phyloP scores from a whole-genome alignment of 495 filamentous ascomycete genomes.

The Penicillium manginii region DNA sequence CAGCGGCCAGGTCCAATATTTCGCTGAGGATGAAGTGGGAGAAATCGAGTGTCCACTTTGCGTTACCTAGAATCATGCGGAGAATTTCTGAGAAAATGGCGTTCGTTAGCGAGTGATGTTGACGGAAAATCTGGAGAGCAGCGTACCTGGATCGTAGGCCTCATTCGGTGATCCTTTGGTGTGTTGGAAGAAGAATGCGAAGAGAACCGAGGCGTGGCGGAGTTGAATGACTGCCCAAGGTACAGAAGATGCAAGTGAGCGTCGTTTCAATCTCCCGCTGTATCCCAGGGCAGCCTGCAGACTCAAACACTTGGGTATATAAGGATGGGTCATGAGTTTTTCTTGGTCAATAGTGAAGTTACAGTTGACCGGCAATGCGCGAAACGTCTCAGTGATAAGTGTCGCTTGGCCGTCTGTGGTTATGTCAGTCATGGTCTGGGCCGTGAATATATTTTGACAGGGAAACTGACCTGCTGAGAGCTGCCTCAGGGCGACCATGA shows the following conservation, averaged over 20 bases:
- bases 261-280: constrained; percentile 58
- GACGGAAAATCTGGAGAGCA: too few species aligned
- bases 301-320: constrained; percentile 70
- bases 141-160: constrained; percentile 65
- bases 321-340: constrained; percentile 67
- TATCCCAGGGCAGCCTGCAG: constrained; percentile 71
- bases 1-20: constrained; percentile 62
- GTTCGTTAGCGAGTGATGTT: too few species aligned
- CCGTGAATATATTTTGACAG: background rate
- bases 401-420: constrained; percentile 48
- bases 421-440: background rate
- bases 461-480: constrained; percentile 53
- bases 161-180: constrained; percentile 53
- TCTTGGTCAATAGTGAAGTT: constrained; percentile 75
- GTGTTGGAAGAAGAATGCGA: constrained; percentile 62
- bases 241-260: constrained; percentile 67
- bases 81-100: constrained; percentile 36
- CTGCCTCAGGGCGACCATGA: constrained; percentile 62
- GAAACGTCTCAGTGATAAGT: constrained; percentile 67
- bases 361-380: constrained; percentile 65
- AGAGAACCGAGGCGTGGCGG: constrained; percentile 68
- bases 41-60: constrained; percentile 70
- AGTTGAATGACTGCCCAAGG: constrained; percentile 75
- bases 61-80: constrained; percentile 47
- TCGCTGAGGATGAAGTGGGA: constrained; percentile 71